Base-by-base conservation (phyloP, 2,329 filamentous ascomycete species). In the Mycogone perniciosa region DNA sequence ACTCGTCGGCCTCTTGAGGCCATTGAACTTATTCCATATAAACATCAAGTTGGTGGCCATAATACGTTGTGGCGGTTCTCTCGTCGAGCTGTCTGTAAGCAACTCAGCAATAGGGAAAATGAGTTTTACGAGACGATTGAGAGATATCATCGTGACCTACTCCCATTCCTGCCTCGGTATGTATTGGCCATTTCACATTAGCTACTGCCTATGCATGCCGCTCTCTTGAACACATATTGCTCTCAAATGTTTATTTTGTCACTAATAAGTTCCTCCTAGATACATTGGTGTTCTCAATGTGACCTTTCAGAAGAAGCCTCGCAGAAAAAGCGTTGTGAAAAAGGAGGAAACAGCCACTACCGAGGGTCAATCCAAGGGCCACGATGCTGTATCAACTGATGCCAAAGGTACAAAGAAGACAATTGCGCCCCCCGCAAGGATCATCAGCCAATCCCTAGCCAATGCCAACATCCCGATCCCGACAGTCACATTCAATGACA, bases 51-150 rank as follows among this genome's bases (percentile, higher is more conserved):
- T 50, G 93, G 93, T 52, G 93, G 93, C 1, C 93, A 99, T 67
- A 96, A 90, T 6, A 96, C 92, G 0, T 80, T 99, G 34, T 99
- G 95, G 80, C 86, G 92, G 39, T 97, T 99, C 65, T 97, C 93
- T 13, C 85, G 89, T 58, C 82, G 91, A 61, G 93, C 93, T 50
- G 91, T 99, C 8, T 99, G 93, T 76, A 99, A 99, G 71, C 90
- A 96, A 71, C 80, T 99, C 63, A 99, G 96, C 68, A 99, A 96
- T 67, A 82, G 92, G 62, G 93, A 99, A 66, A 99, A 99, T 69
- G 89, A 96, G 70, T 99, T 99, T 66, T 99, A 99, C 68, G 93
- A 99, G 70, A 93, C 86, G 49, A 89, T 97, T 61, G 93, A 99
- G 73, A 84, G 82, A 62, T 83, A 89, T 59, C 92, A 99, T 68